Evolutionary conservation across 495 filamentous ascomycete species (phyloP).

Genomic region (Oleoguttula mirabilis): DNA sequence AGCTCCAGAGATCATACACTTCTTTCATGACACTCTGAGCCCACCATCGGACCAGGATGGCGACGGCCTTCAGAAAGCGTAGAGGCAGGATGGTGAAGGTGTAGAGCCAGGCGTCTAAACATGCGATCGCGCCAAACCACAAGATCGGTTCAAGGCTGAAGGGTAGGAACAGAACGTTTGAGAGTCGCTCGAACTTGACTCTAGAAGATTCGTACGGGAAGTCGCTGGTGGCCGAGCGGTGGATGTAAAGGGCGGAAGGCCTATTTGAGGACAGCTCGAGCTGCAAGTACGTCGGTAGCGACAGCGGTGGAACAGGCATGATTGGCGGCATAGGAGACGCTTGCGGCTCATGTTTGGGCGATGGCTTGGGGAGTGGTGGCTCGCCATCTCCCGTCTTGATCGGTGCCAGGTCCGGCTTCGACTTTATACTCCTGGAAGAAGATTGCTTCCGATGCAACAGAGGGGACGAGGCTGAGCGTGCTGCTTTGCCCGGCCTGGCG

Average conservation of each 20-base stretch:
- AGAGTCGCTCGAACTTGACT: slow-evolving; percentile 86
- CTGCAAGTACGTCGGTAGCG: slow-evolving; percentile 77
- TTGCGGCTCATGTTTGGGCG: slow-evolving; percentile 19
- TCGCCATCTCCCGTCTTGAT: slow-evolving; percentile 13
- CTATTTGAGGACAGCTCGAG: slow-evolving; percentile 71
- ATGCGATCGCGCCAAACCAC: slow-evolving; percentile 77
- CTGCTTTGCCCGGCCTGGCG: slow-evolving; percentile 21
- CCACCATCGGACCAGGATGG: slow-evolving; percentile 67
- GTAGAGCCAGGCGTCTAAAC: slow-evolving; percentile 94
- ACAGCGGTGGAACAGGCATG: slow-evolving; percentile 72
- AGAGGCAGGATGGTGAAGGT: slow-evolving; percentile 90
- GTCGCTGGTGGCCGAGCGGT: slow-evolving; percentile 58
- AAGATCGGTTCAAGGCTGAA: slow-evolving; percentile 73
- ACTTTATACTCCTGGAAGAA: slow-evolving; percentile 19
- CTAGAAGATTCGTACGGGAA: slow-evolving; percentile 90
- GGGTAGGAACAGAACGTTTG: slow-evolving; percentile 77
- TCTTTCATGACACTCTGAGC: slow-evolving; percentile 51
- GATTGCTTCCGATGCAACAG: slow-evolving; percentile 30
- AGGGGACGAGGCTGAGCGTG: slow-evolving; percentile 31
- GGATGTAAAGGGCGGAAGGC: slow-evolving; percentile 80
- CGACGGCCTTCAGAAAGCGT: slow-evolving; percentile 72
- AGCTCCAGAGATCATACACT: slow-evolving; percentile 50
- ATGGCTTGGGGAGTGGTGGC: slow-evolving; percentile 2
- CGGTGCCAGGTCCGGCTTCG: slow-evolving; percentile 9
- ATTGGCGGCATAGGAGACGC: slow-evolving; percentile 56